Evolutionary conservation across 2,329 filamentous ascomycete species (phyloP).

Genomic region (Trichophyton simii): DNA sequence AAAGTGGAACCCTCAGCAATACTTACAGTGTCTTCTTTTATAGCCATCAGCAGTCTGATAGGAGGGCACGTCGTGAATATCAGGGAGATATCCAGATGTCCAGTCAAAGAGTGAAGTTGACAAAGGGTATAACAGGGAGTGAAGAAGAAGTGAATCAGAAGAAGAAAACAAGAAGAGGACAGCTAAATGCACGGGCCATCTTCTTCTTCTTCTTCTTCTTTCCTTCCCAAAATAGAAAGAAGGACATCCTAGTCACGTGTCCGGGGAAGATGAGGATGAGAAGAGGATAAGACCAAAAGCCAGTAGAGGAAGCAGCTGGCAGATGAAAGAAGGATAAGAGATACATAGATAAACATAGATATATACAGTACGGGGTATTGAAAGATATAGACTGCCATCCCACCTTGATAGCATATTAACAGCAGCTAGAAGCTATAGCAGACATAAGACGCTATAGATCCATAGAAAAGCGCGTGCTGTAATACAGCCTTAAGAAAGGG

Average conservation of each 20-base stretch:
- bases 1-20: background rate
- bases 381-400: too few relatives aligned
- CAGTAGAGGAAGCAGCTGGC: background rate
- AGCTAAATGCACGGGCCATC: background rate
- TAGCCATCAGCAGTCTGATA: background rate
- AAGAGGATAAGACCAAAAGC: background rate
- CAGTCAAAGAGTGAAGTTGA: background rate
- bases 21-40: background rate
- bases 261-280: background rate
- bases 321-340: too few relatives aligned
- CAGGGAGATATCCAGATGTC: background rate
- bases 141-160: background rate
- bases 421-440: too few relatives aligned
- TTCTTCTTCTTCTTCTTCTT: background rate
- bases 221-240: background rate
- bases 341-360: too few relatives aligned
- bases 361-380: too few relatives aligned
- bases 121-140: background rate
- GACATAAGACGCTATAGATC: too few relatives aligned
- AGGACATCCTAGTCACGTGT: background rate
- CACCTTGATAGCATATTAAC: too few relatives aligned
- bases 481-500: too few relatives aligned
- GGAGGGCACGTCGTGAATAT: background rate
- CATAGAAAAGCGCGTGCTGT: too few relatives aligned
- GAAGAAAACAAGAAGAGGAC: background rate